Evolutionary conservation across 129 eudicot species (phyloP).

Genomic region (Kitagawia praeruptora): DNA sequence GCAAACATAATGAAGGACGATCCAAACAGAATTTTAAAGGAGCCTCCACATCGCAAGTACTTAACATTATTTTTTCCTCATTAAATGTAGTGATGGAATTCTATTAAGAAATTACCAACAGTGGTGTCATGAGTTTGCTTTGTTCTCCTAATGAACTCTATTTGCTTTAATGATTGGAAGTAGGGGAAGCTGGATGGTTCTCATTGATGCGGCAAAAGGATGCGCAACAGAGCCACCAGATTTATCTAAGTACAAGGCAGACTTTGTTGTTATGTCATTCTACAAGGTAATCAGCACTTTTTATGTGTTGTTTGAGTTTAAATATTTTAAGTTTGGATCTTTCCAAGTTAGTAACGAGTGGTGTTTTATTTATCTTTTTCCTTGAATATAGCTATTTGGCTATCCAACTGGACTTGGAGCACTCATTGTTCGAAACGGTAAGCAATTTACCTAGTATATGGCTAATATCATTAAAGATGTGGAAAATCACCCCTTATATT

Average conservation of each 20-base stretch:
- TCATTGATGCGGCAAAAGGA: constrained; percentile 97
- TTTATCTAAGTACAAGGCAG: constrained; percentile 66
- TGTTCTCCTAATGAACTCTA: neutral
- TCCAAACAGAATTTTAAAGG: constrained; percentile 36
- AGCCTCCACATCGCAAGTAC: constrained; percentile 20
- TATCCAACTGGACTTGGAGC: constrained; percentile 99
- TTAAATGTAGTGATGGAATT: neutral
- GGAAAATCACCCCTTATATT: neutral
- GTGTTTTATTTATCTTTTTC: constrained; percentile 4
- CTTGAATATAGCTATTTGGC: constrained; percentile 62
- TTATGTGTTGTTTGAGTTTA: neutral
- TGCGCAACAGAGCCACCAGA: constrained; percentile 83
- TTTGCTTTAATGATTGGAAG: constrained; percentile 11
- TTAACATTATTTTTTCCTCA: neutral
- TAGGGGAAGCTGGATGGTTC: constrained; percentile 81
- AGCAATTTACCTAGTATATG: constrained; percentile 17
- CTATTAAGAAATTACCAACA: neutral
- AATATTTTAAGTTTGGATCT: neutral
- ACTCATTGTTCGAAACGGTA: constrained; percentile 80
- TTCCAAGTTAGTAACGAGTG: neutral
- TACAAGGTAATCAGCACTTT: constrained; percentile 58
- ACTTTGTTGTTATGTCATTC: constrained; percentile 84
- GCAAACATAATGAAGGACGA: constrained; percentile 57
- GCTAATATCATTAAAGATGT: neutral
- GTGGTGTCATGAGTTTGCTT: constrained; percentile 1